Percentiles rank a stretch among this genome's conserved stretches.
Evolutionary conservation across 2,329 filamentous ascomycete species (phyloP).

Genomic region (Chaetomium sp.): DNA sequence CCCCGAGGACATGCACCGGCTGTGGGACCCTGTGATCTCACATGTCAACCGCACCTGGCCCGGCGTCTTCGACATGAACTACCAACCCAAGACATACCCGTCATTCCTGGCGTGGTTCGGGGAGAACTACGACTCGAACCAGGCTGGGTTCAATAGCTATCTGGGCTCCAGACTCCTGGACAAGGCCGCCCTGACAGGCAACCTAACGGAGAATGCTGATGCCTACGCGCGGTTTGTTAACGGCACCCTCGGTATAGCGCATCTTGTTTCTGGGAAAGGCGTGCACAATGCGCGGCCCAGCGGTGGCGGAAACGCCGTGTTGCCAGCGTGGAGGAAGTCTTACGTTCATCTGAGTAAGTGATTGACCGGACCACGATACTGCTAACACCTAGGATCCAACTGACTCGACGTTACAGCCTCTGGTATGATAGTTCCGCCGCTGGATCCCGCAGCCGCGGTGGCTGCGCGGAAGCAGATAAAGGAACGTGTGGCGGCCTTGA

Average conservation of each 20-base stretch:
- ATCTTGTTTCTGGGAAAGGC: conserved; percentile 49
- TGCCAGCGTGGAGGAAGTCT: conserved; percentile 54
- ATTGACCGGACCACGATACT: too few relatives aligned
- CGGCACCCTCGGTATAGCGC: conserved; percentile 39
- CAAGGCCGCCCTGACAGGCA: conserved; percentile 40
- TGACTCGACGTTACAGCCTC: conserved; percentile 32
- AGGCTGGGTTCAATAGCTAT: conserved; percentile 43
- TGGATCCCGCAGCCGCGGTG: conserved; percentile 39
- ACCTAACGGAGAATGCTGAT: conserved; percentile 41
- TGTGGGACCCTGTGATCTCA: conserved; percentile 43
- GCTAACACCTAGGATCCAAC: too few relatives aligned
- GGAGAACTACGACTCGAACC: conserved; percentile 41
- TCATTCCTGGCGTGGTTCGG: conserved; percentile 45
- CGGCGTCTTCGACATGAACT: conserved; percentile 29
- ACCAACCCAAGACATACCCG: conserved; percentile 34
- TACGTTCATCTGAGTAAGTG: conserved; percentile 37
- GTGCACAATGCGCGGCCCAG: conserved; percentile 47
- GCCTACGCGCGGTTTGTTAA: conserved; percentile 43
- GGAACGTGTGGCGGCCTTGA: conserved; percentile 40
- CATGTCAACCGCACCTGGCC: conserved; percentile 46
- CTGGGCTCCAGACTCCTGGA: conserved; percentile 51
- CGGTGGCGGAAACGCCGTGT: conserved; percentile 49
- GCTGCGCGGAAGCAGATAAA: conserved; percentile 38
- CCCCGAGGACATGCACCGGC: conserved; percentile 31
- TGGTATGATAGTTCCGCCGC: conserved; percentile 35